Conservation (phyloP, 768 basidiomycete species). For the Agrocybe praecox region DNA sequence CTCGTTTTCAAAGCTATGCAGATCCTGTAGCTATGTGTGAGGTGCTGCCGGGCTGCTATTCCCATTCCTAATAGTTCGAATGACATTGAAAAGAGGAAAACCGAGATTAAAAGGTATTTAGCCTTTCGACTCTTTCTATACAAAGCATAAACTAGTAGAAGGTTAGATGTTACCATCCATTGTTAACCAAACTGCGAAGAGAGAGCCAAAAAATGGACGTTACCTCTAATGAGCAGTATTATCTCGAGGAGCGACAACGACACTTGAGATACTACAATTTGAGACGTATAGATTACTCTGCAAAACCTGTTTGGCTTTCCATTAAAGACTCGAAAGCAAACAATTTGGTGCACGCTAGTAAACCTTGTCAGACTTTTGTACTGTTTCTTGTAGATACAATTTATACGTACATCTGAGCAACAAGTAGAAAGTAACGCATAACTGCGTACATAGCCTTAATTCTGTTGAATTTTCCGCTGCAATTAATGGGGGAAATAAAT, state of each 20-base stretch:
- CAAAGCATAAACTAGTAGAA: slow-evolving; percentile 9
- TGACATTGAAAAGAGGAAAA: slow-evolving; percentile 4
- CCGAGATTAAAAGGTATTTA: not conserved
- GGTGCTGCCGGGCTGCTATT: not conserved
- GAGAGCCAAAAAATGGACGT: too few species aligned
- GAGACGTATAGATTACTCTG: not conserved
- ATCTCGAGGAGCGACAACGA: slow-evolving; percentile 10
- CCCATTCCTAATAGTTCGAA: slow-evolving; percentile 5
- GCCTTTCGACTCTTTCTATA: slow-evolving; percentile 1
- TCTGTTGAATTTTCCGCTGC: not conserved
- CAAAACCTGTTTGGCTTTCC: slow-evolving; percentile 1
- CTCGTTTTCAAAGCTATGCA: too few species aligned
- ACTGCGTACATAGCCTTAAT: not conserved
- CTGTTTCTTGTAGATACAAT: not conserved
- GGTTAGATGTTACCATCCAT: not conserved
- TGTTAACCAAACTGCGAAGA: too few species aligned
- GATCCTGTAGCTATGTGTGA: too few species aligned
- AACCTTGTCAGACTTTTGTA: not conserved
- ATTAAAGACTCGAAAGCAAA: not conserved
- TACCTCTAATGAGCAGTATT: slow-evolving; percentile 3
- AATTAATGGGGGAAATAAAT: not conserved
- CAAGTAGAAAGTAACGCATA: not conserved
- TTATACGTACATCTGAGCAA: not conserved
- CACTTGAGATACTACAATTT: slow-evolving; percentile 3
- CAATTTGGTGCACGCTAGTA: not conserved